A percentile compares a stretch with the other conserved stretches of the same genome.
These are phyloP conservation scores for Coemansia sp. DNA, from an alignment of 192 early-diverging fungal species.

Conservation along the genomic window DNA sequence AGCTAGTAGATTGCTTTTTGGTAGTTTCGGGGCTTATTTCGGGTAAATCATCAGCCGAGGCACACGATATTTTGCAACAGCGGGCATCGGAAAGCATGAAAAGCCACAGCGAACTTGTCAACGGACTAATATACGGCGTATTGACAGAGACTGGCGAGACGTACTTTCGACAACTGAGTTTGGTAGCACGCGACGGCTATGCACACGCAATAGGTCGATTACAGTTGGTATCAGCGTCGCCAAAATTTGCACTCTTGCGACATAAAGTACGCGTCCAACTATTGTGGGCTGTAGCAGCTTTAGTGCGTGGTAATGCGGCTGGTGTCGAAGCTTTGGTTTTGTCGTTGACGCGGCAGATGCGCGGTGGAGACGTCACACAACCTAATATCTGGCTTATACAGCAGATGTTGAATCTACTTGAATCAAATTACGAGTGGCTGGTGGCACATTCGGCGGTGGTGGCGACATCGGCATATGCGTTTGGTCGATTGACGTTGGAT, in stretches of 20 bases:
- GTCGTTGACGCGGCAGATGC: constrained; percentile 63
- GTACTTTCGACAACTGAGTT: constrained; percentile 63
- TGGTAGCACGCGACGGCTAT: constrained; percentile 70
- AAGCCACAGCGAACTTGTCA: constrained; percentile 57
- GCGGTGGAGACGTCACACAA: constrained; percentile 61
- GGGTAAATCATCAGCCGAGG: constrained; percentile 61
- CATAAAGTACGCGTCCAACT: constrained; percentile 56
- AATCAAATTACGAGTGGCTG: constrained; percentile 53
- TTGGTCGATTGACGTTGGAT: constrained; percentile 62
- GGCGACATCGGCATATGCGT: constrained; percentile 51
- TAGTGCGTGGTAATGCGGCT: constrained; percentile 57
- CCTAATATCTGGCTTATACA: constrained; percentile 59
- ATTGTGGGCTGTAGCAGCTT: constrained; percentile 64
- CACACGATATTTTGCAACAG: constrained; percentile 66
- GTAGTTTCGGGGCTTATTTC: constrained; percentile 30
- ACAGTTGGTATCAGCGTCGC: constrained; percentile 33
- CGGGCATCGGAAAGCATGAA: constrained; percentile 60
- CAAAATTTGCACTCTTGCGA: constrained; percentile 45
- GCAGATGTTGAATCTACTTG: constrained; percentile 56
- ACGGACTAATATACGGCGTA: constrained; percentile 66
- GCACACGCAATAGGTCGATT: constrained; percentile 47
- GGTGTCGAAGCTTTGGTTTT: constrained; percentile 62
- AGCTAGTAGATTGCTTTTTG: constrained; percentile 43
- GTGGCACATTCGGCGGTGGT: constrained; percentile 28
- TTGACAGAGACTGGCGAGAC: constrained; percentile 57